Evolutionary conservation across 768 basidiomycete species (phyloP).

Genomic region (Neoboletus brunneissimus): DNA sequence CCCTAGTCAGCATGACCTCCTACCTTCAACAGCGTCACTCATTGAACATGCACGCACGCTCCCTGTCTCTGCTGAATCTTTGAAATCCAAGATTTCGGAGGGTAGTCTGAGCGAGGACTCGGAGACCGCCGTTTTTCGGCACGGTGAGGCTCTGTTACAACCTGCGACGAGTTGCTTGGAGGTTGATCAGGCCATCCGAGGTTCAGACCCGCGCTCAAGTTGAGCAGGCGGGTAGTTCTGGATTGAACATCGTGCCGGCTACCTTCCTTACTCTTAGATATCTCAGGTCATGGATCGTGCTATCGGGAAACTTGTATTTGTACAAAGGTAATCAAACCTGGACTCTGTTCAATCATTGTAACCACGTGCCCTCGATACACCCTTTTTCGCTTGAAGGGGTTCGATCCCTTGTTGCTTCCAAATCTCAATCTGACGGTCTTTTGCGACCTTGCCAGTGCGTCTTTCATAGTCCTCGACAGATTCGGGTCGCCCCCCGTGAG

Average conservation of each 20-base stretch:
- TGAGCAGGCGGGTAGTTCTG: conserved; percentile 3
- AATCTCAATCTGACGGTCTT: conserved; percentile 69
- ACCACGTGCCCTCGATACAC: conserved; percentile 42
- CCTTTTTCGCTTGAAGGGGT: conserved; percentile 32
- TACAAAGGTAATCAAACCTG: conserved; percentile 7
- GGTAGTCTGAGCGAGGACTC: conserved; percentile 14
- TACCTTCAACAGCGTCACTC: neutral
- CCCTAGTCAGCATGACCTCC: too few species aligned
- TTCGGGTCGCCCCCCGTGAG: conserved; percentile 75
- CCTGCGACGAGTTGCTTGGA: conserved; percentile 22
- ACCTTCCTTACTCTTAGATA: neutral
- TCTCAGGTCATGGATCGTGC: neutral
- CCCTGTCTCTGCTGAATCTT: conserved; percentile 15
- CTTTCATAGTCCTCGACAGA: conserved; percentile 71
- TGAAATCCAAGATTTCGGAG: conserved; percentile 10
- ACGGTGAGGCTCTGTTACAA: conserved; percentile 19
- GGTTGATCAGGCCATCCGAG: conserved; percentile 16
- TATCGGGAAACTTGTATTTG: neutral
- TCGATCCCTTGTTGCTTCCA: conserved; percentile 66
- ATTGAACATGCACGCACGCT: conserved; percentile 11
- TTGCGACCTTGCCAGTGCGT: conserved; percentile 62
- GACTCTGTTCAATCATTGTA: conserved; percentile 54
- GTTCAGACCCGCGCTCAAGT: neutral
- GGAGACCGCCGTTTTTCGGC: conserved; percentile 20
- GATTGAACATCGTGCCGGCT: neutral